phyloP scores from a whole-genome alignment of 163 green algal genomes.

The Coccomyxa subellipsoidea region DNA sequence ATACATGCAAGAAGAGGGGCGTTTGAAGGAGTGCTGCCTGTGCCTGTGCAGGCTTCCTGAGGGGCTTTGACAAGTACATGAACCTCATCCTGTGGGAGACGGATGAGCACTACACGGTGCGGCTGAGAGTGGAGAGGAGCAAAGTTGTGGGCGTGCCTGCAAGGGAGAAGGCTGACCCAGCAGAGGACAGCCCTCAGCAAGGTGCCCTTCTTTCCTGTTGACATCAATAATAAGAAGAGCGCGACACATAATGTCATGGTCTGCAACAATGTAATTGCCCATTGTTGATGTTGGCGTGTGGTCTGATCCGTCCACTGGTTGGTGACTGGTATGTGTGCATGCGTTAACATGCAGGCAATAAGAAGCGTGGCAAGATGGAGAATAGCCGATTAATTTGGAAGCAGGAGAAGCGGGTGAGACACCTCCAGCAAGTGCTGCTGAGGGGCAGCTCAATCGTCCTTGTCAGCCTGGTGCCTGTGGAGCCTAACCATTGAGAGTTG shows the following conservation, averaged over 20 bases:
- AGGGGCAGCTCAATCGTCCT: slow-evolving; percentile 65
- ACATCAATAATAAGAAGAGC: neutral
- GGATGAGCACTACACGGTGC: slow-evolving; percentile 52
- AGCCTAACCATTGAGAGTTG: too few relatives aligned
- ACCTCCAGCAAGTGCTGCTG: slow-evolving; percentile 62
- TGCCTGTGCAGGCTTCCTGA: slow-evolving; percentile 34
- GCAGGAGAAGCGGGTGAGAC: slow-evolving; percentile 56
- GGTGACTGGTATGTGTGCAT: too few relatives aligned
- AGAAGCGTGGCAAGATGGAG: slow-evolving; percentile 10
- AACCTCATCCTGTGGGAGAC: slow-evolving; percentile 61
- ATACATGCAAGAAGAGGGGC: too few relatives aligned
- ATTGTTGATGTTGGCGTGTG: too few relatives aligned
- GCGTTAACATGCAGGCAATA: neutral
- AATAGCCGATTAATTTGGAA: slow-evolving; percentile 37
- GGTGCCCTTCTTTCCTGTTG: neutral
- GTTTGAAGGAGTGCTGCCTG: too few relatives aligned
- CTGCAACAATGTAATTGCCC: too few relatives aligned
- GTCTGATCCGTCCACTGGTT: too few relatives aligned
- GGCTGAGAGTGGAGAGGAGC: slow-evolving; percentile 23
- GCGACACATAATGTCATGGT: neutral
- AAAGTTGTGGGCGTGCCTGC: slow-evolving; percentile 17
- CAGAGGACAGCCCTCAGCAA: neutral
- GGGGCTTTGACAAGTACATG: slow-evolving; percentile 61
- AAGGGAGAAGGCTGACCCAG: neutral
- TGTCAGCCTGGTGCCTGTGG: slow-evolving; percentile 28